Conservation (phyloP, 2,329 filamentous ascomycete genomes). For the Cladorrhinum sp. region DNA sequence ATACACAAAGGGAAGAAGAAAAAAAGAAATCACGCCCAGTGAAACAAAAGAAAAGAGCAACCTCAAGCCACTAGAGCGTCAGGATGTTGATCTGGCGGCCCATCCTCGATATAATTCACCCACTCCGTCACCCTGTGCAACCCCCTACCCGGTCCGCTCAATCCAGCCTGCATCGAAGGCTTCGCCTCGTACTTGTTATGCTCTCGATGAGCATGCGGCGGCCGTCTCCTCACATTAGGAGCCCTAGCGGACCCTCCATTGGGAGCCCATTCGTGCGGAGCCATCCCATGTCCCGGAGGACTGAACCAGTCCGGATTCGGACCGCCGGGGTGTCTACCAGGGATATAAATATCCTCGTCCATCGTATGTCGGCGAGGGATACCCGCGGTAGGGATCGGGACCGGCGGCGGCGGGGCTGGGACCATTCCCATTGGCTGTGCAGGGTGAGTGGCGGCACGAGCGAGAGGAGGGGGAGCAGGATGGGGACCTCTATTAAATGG, state of each 20-base stretch:
- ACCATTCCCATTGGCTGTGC: slow-evolving; percentile 29
- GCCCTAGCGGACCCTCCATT: slow-evolving; percentile 20
- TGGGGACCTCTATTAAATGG: slow-evolving; percentile 16
- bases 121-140: slow-evolving; percentile 49
- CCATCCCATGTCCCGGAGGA: slow-evolving; percentile 26
- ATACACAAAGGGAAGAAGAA: slow-evolving; percentile 1
- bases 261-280: slow-evolving; percentile 7
- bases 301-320: slow-evolving; percentile 16
- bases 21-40: neutral
- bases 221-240: slow-evolving; percentile 21
- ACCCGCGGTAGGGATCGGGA: slow-evolving; percentile 28
- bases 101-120: slow-evolving; percentile 47
- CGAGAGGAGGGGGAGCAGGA: slow-evolving; percentile 18
- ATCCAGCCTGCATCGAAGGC: slow-evolving; percentile 47
- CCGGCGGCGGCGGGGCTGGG: slow-evolving; percentile 35
- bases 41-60: neutral
- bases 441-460: slow-evolving; percentile 25
- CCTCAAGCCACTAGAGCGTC: neutral
- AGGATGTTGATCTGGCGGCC: slow-evolving; percentile 31
- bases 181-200: slow-evolving; percentile 29
- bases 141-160: slow-evolving; percentile 44
- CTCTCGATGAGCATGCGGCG: slow-evolving; percentile 22
- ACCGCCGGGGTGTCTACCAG: slow-evolving; percentile 27
- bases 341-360: slow-evolving; percentile 40
- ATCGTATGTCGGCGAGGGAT: slow-evolving; percentile 40